phyloP scores from a whole-genome alignment of 2,329 filamentous ascomycete species.

The Pseudogymnoascus sp. region DNA sequence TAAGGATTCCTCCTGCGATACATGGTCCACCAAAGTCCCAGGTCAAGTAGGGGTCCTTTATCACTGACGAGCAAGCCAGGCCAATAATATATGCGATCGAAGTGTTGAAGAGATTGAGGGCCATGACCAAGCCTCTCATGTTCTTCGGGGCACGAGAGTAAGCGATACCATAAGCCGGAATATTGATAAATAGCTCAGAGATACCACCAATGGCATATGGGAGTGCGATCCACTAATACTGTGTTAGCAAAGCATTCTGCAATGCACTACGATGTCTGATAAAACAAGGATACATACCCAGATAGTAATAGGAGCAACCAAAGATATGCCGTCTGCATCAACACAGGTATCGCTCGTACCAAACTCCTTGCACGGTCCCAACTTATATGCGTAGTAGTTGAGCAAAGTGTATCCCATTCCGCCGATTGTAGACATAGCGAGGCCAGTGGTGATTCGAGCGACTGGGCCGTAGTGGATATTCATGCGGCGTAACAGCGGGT shows the following conservation, averaged over 20 bases:
- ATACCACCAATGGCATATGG: conserved; percentile 42
- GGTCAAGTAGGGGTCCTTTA: conserved; percentile 56
- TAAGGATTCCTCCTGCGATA: conserved; percentile 53
- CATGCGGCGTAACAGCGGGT: conserved; percentile 56
- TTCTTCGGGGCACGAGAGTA: conserved; percentile 71
- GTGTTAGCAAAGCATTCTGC: neutral
- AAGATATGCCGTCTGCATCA: conserved; percentile 37
- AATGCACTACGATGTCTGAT: neutral
- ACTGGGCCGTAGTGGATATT: conserved; percentile 63
- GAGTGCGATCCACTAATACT: conserved; percentile 28
- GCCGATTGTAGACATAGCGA: conserved; percentile 53
- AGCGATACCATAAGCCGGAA: conserved; percentile 65
- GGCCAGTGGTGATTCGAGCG: conserved; percentile 65
- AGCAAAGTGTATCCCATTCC: conserved; percentile 54
- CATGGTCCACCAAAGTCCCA: conserved; percentile 67
- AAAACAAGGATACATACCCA: conserved; percentile 37
- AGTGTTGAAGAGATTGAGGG: conserved; percentile 62
- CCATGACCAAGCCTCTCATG: conserved; percentile 69
- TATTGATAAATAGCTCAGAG: conserved; percentile 50
- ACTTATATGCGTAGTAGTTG: conserved; percentile 55
- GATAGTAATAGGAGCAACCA: conserved; percentile 49
- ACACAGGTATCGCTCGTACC: conserved; percentile 31
- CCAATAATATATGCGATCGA: conserved; percentile 62
- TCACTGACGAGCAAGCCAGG: conserved; percentile 55
- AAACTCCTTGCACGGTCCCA: conserved; percentile 49